phyloP scores from a whole-genome alignment of 192 early-diverging fungal genomes.

The Gryganskiella cystojenkinii region DNA sequence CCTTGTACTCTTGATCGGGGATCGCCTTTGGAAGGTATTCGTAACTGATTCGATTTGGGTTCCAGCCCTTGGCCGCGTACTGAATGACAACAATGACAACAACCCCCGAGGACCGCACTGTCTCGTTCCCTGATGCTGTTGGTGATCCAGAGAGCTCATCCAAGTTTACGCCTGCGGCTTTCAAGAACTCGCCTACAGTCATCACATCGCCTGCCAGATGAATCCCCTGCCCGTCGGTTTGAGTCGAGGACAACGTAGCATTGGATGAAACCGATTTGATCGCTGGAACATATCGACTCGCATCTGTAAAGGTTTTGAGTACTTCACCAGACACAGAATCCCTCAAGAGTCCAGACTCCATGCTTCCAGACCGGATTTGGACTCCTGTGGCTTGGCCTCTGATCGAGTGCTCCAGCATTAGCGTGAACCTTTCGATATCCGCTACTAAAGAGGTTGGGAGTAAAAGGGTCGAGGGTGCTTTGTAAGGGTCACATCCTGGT shows the following conservation, averaged over 20 bases:
- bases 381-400: constrained; percentile 46
- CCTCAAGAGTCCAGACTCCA: constrained; percentile 39
- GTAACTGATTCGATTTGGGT: constrained; percentile 43
- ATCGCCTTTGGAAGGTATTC: constrained; percentile 55
- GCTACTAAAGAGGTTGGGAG: constrained; percentile 41
- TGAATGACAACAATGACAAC: constrained; percentile 57
- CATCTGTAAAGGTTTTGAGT: constrained; percentile 32
- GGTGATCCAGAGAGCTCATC: constrained; percentile 28
- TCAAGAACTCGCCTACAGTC: constrained; percentile 44
- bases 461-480: neutral
- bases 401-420: constrained; percentile 59
- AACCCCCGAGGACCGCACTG: constrained; percentile 45
- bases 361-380: constrained; percentile 53
- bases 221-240: neutral
- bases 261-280: neutral
- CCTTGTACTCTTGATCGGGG: constrained; percentile 54
- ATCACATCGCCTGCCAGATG: constrained; percentile 50
- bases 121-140: constrained; percentile 25
- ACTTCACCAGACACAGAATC: constrained; percentile 24
- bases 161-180: constrained; percentile 44
- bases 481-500: constrained; percentile 27
- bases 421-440: constrained; percentile 53
- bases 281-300: constrained; percentile 23
- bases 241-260: too few relatives aligned
- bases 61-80: constrained; percentile 51